phyloP scores from a whole-genome alignment of 441 rosid species.

The Hura crepitans region DNA sequence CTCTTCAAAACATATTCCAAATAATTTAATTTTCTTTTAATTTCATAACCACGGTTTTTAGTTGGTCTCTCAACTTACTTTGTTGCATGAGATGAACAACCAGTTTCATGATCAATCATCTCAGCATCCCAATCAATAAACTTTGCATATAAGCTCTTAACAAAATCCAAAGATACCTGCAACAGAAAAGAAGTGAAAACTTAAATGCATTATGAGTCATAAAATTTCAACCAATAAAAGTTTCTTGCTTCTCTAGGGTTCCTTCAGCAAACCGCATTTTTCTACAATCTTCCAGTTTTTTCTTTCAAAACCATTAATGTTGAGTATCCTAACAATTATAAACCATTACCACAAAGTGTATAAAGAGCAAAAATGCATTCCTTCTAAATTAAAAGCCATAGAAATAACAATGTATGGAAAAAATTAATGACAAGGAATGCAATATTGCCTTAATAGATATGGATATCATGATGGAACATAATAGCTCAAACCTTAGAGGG shows the following conservation, averaged over 20 bases:
- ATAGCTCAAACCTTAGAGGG: slow-evolving; percentile 96
- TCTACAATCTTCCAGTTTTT: not conserved
- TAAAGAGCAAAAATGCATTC: not conserved
- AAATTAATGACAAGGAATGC: slow-evolving; percentile 4
- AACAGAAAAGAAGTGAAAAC: slow-evolving; percentile 13
- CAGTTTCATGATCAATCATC: slow-evolving; percentile 88
- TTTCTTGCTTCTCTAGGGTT: slow-evolving; percentile 1
- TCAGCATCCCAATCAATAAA: slow-evolving; percentile 96
- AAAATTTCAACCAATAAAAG: slow-evolving; percentile 5
- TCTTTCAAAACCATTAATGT: slow-evolving; percentile 3
- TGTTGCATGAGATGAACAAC: slow-evolving; percentile 76
- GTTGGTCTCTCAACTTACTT: slow-evolving; percentile 58
- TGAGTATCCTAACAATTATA: not conserved
- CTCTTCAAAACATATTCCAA: slow-evolving; percentile 27
- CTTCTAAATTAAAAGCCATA: not conserved
- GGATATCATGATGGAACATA: slow-evolving; percentile 99
- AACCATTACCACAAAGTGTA: not conserved
- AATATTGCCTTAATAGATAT: slow-evolving; percentile 83
- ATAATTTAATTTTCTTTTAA: slow-evolving; percentile 5
- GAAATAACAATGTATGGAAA: not conserved
- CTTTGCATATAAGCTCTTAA: slow-evolving; percentile 94
- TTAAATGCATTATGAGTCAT: not conserved
- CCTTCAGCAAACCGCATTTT: too few species aligned
- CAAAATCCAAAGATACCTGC: slow-evolving; percentile 97
- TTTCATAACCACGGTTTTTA: slow-evolving; percentile 15